Evolutionary conservation across 352 stramenopile genomes (phyloP), one percentile per base, ranked within the genome.

Genomic region (Pythium periplocum): DNA sequence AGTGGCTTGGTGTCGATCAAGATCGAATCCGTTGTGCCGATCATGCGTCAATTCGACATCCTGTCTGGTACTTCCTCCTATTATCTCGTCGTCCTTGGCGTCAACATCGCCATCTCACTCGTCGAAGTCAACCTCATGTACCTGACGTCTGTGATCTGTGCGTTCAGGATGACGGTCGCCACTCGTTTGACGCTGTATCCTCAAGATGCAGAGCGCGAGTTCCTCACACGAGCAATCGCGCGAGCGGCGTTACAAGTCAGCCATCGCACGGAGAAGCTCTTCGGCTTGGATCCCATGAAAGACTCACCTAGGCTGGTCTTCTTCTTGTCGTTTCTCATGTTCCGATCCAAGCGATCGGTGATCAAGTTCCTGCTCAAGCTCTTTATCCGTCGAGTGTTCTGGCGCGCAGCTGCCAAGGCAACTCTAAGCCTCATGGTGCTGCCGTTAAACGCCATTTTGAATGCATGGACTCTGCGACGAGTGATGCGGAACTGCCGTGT

Each of bases 341-440:
- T 74, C 58, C 77, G 71, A 53, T 69, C 59, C 45, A 83, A 83
- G 53, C 69, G 73, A 26, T 78, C 76, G 55, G 48, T 70, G 43
- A 53, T 83, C 42, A 78, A 80, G 42, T 74, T 83, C 43, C 39
- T 83, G 31, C 57, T 83, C 40, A 83, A 83, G 51, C 56, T 80
- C 30, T 65, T 83, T 7, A 80, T 83, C 55, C 72, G 71, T 51
- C 70, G 68, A 10, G 68, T 80, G 41, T 32, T 78, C 4, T 83
- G 67, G 73, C 65, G 73, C 11, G 73, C 73, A 1, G 64, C 63
- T 1, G 73, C 70, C 2, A 73, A 75, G 10, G 64, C 58, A 3
- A 52, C 66, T 5, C 55, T 83, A 1, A 78, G 54, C 17, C 48
- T 77, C 5, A 53, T 75, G 10, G 70, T 83, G 32, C 57, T 83